A percentile compares a stretch with the other conserved stretches of the same genome.
Evolutionary conservation across 345 rosid species (phyloP).

Genomic region (Lepidium aucheri): DNA sequence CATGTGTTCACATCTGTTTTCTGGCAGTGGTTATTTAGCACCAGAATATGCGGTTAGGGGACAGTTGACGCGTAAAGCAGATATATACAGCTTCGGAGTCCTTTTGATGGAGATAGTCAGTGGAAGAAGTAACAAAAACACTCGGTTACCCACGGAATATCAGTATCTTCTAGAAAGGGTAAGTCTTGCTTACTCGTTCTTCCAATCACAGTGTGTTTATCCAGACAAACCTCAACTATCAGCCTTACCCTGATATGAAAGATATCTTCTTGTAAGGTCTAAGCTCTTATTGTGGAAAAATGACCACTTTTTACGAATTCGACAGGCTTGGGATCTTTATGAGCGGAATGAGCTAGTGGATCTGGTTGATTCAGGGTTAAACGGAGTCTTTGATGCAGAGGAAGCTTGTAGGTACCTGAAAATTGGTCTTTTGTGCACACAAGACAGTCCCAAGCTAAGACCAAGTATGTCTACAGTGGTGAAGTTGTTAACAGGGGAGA

Average conservation of each 20-base stretch:
- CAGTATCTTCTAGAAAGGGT: slow-evolving; percentile 89
- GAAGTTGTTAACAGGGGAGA: slow-evolving; percentile 48
- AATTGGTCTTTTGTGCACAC: slow-evolving; percentile 72
- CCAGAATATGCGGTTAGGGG: slow-evolving; percentile 98
- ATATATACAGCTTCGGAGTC: slow-evolving; percentile 84
- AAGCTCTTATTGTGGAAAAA: background rate
- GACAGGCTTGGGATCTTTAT: slow-evolving; percentile 80
- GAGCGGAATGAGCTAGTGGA: slow-evolving; percentile 62
- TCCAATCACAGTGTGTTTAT: background rate
- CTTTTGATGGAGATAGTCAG: slow-evolving; percentile 82
- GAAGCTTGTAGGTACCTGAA: slow-evolving; percentile 61
- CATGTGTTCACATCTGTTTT: slow-evolving; percentile 1
- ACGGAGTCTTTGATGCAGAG: slow-evolving; percentile 62
- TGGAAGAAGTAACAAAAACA: slow-evolving; percentile 83
- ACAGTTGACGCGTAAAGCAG: slow-evolving; percentile 85
- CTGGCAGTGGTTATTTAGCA: slow-evolving; percentile 83
- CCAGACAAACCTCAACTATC: background rate
- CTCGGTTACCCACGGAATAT: slow-evolving; percentile 57
- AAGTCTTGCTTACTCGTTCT: slow-evolving; percentile 17
- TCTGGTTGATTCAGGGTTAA: slow-evolving; percentile 46
- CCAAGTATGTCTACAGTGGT: slow-evolving; percentile 67
- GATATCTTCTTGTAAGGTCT: background rate
- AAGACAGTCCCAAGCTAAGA: slow-evolving; percentile 60
- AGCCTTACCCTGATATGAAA: background rate
- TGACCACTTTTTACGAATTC: slow-evolving; percentile 2